Conservation (phyloP, 2,329 filamentous ascomycete genomes). For the Sporothrix globosa region DNA sequence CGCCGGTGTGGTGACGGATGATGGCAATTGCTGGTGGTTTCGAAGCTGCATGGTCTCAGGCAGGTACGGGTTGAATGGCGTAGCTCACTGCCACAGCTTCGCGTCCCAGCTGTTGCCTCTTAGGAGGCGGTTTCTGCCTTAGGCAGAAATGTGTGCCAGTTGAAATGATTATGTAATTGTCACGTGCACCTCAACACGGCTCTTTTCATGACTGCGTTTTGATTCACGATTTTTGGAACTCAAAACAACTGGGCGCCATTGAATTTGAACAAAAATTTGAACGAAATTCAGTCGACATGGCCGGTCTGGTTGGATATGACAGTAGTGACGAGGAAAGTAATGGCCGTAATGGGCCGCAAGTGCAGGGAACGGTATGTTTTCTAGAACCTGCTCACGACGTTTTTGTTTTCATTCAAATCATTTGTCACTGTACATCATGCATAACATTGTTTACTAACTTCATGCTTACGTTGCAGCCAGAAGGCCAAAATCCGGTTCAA, state of each 20-base stretch:
- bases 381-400: too few relatives aligned
- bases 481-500: background rate
- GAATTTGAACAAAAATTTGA: background rate
- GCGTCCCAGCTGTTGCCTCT: slow-evolving; percentile 41
- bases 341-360: background rate
- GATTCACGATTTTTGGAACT: background rate
- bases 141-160: background rate
- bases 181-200: background rate
- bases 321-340: slow-evolving; percentile 55
- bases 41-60: slow-evolving; percentile 16
- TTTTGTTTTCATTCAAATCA: background rate
- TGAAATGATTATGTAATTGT: background rate
- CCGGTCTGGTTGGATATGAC: slow-evolving; percentile 54
- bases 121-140: slow-evolving; percentile 26
- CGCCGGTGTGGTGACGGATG: background rate
- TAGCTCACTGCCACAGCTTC: slow-evolving; percentile 37
- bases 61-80: slow-evolving; percentile 18
- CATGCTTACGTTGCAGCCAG: slow-evolving; percentile 7
- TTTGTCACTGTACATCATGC: too few relatives aligned
- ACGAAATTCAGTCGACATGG: slow-evolving; percentile 41
- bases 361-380: background rate
- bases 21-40: background rate
- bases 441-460: background rate
- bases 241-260: background rate
- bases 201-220: slow-evolving; percentile 2